Evolutionary conservation across 2,329 filamentous ascomycete species (phyloP), one percentile per base, ranked within the genome.

Genomic region (Didymella exigua): DNA sequence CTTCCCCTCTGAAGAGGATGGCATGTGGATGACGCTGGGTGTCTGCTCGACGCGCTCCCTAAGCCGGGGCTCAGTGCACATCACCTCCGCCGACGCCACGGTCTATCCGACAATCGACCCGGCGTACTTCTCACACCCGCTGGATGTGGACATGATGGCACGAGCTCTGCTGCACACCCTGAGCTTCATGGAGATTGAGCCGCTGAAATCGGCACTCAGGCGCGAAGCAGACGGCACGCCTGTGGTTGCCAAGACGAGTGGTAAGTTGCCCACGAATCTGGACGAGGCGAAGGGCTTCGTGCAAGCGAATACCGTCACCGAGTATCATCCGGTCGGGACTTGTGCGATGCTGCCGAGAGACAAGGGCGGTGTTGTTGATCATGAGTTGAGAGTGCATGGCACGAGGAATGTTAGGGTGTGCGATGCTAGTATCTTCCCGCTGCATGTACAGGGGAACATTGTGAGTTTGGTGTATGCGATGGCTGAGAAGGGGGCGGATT

Each of bases 131-230:
- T 70, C 68, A 7, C 76, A 81, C 52, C 77, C 79, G 0, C 62
- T 79, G 4, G 79, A 81, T 49, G 54, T 78, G 10, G 75, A 80
- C 34, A 52, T 81, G 10, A 66, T 75, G 4, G 74, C 75, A 0
- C 71, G 75, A 8, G 65, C 70, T 18, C 42, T 66, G 18, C 58
- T 75, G 13, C 70, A 73, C 26, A 73, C 68, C 34, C 59, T 76
- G 16, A 58, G 43, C 5, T 56, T 68, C 19, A 14, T 71, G 69
- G 4, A 73, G 56, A 11, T 65, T 73, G 46, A 72, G 63, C 42
- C 62, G 53, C 29, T 74, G 65, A 7, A 60, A 61, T 55, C 75
- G 66, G 19, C 56, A 73, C 37, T 72, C 29, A 5, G 64, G 54
- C 27, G 62, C 27, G 68, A 70, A 6, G 47, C 56, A 11, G 23